phyloP scores from a whole-genome alignment of 2,329 filamentous ascomycete species.

The Pseudogymnoascus sp. region DNA sequence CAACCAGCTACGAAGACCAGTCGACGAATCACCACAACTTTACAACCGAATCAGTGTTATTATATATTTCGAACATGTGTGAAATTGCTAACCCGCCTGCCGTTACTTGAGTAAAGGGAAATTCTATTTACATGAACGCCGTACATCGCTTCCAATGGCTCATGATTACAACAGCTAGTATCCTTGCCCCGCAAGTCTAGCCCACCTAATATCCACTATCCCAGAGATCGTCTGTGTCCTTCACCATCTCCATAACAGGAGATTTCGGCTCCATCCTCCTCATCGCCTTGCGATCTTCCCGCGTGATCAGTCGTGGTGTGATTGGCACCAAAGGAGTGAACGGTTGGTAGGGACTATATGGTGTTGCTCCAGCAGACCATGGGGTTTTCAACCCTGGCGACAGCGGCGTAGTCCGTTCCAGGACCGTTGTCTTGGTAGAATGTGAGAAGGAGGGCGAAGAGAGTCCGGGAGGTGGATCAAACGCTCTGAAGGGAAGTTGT shows the following conservation, averaged over 20 bases:
- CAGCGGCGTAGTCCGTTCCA: conserved; percentile 45
- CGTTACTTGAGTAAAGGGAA: conserved; percentile 5
- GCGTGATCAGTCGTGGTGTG: conserved; percentile 65
- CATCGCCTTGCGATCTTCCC: conserved; percentile 61
- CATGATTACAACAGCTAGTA: conserved; percentile 3
- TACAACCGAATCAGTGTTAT: neutral
- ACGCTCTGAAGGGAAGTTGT: conserved; percentile 50
- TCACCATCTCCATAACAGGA: conserved; percentile 53
- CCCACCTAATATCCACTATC: conserved; percentile 24
- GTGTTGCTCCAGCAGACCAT: conserved; percentile 50
- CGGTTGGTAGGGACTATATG: conserved; percentile 73
- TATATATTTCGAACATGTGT: neutral
- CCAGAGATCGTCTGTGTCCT: conserved; percentile 56
- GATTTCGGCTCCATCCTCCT: conserved; percentile 55
- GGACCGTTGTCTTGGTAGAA: conserved; percentile 55
- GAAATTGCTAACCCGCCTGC: neutral
- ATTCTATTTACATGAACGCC: conserved; percentile 1
- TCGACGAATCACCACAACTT: neutral
- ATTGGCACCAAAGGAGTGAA: conserved; percentile 67
- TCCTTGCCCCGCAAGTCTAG: neutral
- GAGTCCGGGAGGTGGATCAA: conserved; percentile 47
- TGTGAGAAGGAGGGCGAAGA: conserved; percentile 36
- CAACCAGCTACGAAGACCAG: neutral
- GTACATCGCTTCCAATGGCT: neutral
- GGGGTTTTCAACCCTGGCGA: conserved; percentile 54